phyloP scores from a whole-genome alignment of 176 grass and related monocot species.

The Alloteropsis semialata region DNA sequence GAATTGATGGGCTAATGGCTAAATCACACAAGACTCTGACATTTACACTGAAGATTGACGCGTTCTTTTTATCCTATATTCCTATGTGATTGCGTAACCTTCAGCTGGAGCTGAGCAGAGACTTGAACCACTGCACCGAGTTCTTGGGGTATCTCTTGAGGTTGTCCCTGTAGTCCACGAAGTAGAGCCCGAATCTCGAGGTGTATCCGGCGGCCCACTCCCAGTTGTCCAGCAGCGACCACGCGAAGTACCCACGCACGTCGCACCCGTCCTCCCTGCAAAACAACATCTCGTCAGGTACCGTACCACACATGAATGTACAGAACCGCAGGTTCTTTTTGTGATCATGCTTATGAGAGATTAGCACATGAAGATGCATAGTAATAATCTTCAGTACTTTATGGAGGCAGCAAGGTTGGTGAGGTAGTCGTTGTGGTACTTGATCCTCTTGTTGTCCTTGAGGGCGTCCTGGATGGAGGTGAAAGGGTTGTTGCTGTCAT shows the following conservation, averaged over 20 bases:
- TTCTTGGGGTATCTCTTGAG: slow-evolving; percentile 92
- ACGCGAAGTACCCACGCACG: slow-evolving; percentile 86
- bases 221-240: slow-evolving; percentile 99
- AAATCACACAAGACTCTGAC: neutral
- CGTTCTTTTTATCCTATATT: neutral
- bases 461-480: slow-evolving; percentile 66
- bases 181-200: slow-evolving; percentile 87
- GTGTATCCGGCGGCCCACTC: slow-evolving; percentile 87
- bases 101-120: slow-evolving; percentile 49
- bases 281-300: neutral
- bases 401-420: slow-evolving; percentile 66
- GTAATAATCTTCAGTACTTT: slow-evolving; percentile 32
- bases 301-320: neutral
- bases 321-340: neutral
- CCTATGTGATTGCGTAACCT: neutral
- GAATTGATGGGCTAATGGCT: neutral
- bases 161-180: slow-evolving; percentile 76
- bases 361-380: neutral
- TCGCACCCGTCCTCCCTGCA: slow-evolving; percentile 91
- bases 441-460: slow-evolving; percentile 83
- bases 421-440: slow-evolving; percentile 81
- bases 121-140: slow-evolving; percentile 98
- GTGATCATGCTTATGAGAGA: neutral
- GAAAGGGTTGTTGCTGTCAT: slow-evolving; percentile 74
- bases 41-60: neutral